Percentiles rank a stretch among this genome's conserved stretches.
phyloP scores from a whole-genome alignment of 495 filamentous ascomycete genomes.

The Penicillium salamii region DNA sequence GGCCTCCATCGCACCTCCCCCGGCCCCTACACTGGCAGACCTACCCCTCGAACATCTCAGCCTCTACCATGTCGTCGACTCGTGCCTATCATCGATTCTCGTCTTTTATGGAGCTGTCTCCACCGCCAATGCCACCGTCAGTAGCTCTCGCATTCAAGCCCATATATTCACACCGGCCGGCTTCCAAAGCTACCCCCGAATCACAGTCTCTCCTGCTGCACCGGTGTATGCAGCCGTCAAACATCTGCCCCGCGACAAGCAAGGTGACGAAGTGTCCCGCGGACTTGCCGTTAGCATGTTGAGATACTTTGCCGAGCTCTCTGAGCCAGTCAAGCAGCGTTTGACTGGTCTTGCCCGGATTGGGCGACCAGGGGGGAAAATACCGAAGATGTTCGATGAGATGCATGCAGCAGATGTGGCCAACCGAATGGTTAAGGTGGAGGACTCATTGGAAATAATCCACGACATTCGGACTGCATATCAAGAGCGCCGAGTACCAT shows the following conservation, averaged over 20 bases:
- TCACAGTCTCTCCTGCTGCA: slow-evolving; percentile 91
- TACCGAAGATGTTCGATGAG: slow-evolving; percentile 75
- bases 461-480: slow-evolving; percentile 67
- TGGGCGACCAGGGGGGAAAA: slow-evolving; percentile 32
- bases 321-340: slow-evolving; percentile 67
- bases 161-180: slow-evolving; percentile 88
- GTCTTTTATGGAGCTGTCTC: slow-evolving; percentile 84
- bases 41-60: slow-evolving; percentile 73
- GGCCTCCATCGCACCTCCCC: slow-evolving; percentile 28
- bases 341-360: slow-evolving; percentile 35
- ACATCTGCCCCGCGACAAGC: slow-evolving; percentile 87
- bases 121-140: slow-evolving; percentile 78
- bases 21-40: slow-evolving; percentile 32
- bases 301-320: slow-evolving; percentile 89
- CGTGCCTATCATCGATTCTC: slow-evolving; percentile 70
- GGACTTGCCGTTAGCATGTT: slow-evolving; percentile 86
- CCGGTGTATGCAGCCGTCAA: slow-evolving; percentile 90
- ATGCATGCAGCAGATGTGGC: slow-evolving; percentile 91
- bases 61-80: slow-evolving; percentile 79
- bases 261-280: slow-evolving; percentile 86
- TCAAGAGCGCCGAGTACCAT: slow-evolving; percentile 71
- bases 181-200: slow-evolving; percentile 79
- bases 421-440: slow-evolving; percentile 73
- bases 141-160: slow-evolving; percentile 86
- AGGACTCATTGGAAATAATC: slow-evolving; percentile 70